Evolutionary conservation across 768 basidiomycete species (phyloP), one percentile per base, ranked within the genome.

Genomic region (Tricholoma terreum): DNA sequence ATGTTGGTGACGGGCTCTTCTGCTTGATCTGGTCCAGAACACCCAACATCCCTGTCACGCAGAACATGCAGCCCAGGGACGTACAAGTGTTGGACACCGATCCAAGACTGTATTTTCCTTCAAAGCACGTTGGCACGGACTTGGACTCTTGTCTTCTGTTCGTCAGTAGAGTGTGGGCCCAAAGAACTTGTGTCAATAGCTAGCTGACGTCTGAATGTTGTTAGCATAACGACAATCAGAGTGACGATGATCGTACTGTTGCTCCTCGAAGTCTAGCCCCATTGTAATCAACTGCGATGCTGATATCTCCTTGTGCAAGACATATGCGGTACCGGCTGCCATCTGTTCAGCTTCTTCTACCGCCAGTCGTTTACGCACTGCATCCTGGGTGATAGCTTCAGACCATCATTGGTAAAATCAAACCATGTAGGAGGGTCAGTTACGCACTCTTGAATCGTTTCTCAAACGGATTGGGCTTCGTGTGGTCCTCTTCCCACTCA

Each of bases 391-490:
- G 19, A 49, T 14, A 19, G 9, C 55, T 49, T 35, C 40, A 33
- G 24, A 11, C 8, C 3, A 54, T n/a, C 14, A 6, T 17, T 12
- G 11, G 31, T 2, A 40, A 4, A 17, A 4, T 3, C 17, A 17
- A 40, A 24, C 10, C 10, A 7, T 19, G 5, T 3, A 33, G 2
- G 24, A 40, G 22, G 15, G 9, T 19, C 9, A 15, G 17, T 10
- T 24, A 33, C 30, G 49, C 2, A 50, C 56, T 12, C 14, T 50
- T 57, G 22, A 35, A 33, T 27, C 38, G 35, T 11, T 31, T 31
- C 24, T 55, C 58, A 45, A 55, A 59, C 11, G 58, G 58, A 51
- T 55, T 59, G 6, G 48, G 43, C 22, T 49, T 36, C 15, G 9
- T 14, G 8, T 56, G 55, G 27, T 55, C 54, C 4, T 49, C 35